Conservation (phyloP, 192 early-diverging fungal species). For the Backusella westeae region DNA sequence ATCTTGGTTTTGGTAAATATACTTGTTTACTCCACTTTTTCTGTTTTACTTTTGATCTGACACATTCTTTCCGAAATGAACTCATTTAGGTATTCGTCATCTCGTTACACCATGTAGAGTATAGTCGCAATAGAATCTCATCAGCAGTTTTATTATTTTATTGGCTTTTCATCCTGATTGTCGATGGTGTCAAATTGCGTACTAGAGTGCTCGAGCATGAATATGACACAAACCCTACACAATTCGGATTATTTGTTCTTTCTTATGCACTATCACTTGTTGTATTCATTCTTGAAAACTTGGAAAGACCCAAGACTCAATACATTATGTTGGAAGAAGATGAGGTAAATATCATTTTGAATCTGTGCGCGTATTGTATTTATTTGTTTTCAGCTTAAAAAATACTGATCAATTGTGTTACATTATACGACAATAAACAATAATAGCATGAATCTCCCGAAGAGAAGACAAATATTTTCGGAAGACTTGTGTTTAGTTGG, state of each 20-base stretch:
- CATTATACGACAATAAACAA: background rate
- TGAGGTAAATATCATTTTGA: constrained; percentile 13
- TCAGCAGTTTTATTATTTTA: constrained; percentile 60
- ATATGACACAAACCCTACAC: background rate
- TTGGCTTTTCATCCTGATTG: constrained; percentile 50
- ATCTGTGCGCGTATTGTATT: background rate
- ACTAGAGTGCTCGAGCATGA: constrained; percentile 21
- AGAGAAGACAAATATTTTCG: constrained; percentile 83
- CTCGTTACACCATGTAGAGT: constrained; percentile 33
- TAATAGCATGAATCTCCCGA: constrained; percentile 61
- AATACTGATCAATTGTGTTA: background rate
- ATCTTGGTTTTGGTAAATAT: constrained; percentile 13
- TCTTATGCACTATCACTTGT: constrained; percentile 33
- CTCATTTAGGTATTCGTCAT: constrained; percentile 17
- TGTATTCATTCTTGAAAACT: constrained; percentile 43
- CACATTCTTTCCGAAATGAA: background rate
- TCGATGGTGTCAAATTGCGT: constrained; percentile 42
- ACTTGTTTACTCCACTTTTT: background rate
- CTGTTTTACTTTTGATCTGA: background rate
- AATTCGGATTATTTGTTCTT: constrained; percentile 31
- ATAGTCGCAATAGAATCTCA: constrained; percentile 37
- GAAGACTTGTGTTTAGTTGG: constrained; percentile 84
- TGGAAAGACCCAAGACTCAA: constrained; percentile 35
- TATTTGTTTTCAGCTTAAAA: background rate
- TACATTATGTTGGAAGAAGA: constrained; percentile 35